Evolutionary conservation across 1,284 basidiomycete genomes (phyloP).

Genomic region (Macrocystidia cucumis): DNA sequence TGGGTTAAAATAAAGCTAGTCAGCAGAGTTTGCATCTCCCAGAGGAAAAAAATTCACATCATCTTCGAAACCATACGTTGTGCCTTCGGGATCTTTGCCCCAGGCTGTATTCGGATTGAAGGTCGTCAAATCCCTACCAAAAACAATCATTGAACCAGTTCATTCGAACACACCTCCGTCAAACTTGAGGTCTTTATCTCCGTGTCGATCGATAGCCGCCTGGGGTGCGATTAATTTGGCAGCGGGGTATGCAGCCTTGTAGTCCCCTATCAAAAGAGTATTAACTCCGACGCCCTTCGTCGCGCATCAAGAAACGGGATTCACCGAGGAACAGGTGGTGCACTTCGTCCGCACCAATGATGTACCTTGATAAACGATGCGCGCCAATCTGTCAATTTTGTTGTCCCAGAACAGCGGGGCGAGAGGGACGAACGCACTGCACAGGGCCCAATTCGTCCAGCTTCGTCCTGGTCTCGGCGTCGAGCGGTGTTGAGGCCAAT

Average conservation of each 20-base stretch:
- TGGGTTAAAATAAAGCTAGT: constrained; percentile 5
- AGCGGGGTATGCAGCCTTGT: constrained; percentile 68
- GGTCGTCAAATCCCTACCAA: constrained; percentile 1
- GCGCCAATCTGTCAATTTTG: neutral
- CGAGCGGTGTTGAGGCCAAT: constrained; percentile 79
- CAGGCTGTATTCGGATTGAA: constrained; percentile 35
- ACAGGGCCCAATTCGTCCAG: constrained; percentile 74
- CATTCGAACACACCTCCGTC: constrained; percentile 49
- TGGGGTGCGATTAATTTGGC: constrained; percentile 71
- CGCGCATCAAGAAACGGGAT: constrained; percentile 10
- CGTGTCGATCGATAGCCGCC: constrained; percentile 37
- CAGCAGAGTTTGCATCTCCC: constrained; percentile 4
- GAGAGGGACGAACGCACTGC: constrained; percentile 34
- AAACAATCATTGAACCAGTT: constrained; percentile 1
- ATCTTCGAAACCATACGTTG: constrained; percentile 76
- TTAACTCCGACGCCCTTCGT: neutral
- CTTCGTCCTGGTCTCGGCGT: constrained; percentile 63
- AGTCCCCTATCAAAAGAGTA: constrained; percentile 38
- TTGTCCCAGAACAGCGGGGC: neutral
- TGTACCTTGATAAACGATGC: constrained; percentile 37
- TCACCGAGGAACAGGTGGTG: constrained; percentile 62
- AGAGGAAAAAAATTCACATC: constrained; percentile 43
- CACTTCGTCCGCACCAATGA: constrained; percentile 55
- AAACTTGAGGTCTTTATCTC: constrained; percentile 33
- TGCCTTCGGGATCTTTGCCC: constrained; percentile 53